phyloP scores from a whole-genome alignment of 1,284 basidiomycete species.

The Inonotus obliquus region DNA sequence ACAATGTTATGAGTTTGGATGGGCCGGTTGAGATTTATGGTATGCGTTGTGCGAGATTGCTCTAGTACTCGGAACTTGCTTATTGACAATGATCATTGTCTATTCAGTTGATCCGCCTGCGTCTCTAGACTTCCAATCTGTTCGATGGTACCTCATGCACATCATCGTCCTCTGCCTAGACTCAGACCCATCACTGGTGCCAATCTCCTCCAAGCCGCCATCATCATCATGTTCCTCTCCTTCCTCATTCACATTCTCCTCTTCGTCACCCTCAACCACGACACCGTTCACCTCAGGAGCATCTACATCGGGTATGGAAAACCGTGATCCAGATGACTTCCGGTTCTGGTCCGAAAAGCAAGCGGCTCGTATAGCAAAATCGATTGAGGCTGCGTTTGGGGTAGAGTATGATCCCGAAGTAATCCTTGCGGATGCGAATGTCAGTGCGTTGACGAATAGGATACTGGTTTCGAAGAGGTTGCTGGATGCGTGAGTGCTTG shows the following conservation, averaged over 20 bases:
- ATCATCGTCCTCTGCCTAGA: slow-evolving; percentile 87
- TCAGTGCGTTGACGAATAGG: slow-evolving; percentile 75
- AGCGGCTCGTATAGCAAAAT: slow-evolving; percentile 80
- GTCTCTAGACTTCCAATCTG: slow-evolving; percentile 56
- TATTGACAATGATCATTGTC: not conserved
- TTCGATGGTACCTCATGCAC: slow-evolving; percentile 62
- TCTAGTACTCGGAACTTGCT: not conserved
- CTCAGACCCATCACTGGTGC: slow-evolving; percentile 77
- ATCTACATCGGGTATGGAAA: slow-evolving; percentile 13
- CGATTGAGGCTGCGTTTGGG: slow-evolving; percentile 76
- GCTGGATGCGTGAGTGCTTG: slow-evolving; percentile 26
- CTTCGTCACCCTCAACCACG: not conserved
- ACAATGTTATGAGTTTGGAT: slow-evolving; percentile 88
- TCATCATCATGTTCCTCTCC: too few species aligned
- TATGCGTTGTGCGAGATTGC: slow-evolving; percentile 33
- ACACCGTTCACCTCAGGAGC: too few species aligned
- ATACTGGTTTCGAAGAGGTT: slow-evolving; percentile 81
- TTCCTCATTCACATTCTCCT: slow-evolving; percentile 11
- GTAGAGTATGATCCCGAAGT: slow-evolving; percentile 90
- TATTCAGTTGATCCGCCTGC: slow-evolving; percentile 60
- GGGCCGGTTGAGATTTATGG: slow-evolving; percentile 87
- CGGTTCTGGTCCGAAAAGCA: slow-evolving; percentile 89
- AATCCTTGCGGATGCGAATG: slow-evolving; percentile 89
- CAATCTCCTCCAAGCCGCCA: slow-evolving; percentile 56
- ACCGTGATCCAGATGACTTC: slow-evolving; percentile 86